These are phyloP conservation scores for Vitis hybrid DNA, from an alignment of 177 flowering plant species.

Conservation along the genomic window DNA sequence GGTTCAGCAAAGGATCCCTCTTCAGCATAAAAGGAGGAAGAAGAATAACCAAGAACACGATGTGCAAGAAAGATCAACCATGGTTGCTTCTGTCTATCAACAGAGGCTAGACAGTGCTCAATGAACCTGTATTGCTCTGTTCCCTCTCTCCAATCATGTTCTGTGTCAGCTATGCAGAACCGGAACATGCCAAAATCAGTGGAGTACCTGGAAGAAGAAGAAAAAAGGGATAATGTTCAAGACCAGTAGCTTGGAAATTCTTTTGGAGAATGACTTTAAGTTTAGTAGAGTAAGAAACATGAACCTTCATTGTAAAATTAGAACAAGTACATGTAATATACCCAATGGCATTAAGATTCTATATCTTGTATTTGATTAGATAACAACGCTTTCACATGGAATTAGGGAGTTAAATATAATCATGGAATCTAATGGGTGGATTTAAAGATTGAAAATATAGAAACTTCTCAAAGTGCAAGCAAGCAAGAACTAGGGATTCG, in stretches of 20 bases:
- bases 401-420: too few relatives aligned
- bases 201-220: constrained; percentile 57
- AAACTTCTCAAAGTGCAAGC: too few relatives aligned
- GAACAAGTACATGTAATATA: too few relatives aligned
- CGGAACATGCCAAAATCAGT: constrained; percentile 93
- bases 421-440: too few relatives aligned
- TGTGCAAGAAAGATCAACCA: constrained; percentile 89
- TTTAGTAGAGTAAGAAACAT: too few relatives aligned
- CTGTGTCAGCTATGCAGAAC: constrained; percentile 88
- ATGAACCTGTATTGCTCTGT: constrained; percentile 79
- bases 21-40: constrained; percentile 43
- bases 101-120: constrained; percentile 75
- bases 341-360: too few relatives aligned
- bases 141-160: constrained; percentile 92
- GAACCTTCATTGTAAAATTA: too few relatives aligned
- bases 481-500: not conserved
- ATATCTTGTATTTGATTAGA: too few relatives aligned
- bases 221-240: not conserved
- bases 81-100: constrained; percentile 77
- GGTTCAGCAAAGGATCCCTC: constrained; percentile 87
- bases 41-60: constrained; percentile 84
- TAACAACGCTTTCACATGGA: too few relatives aligned
- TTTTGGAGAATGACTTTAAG: too few relatives aligned
- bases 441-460: too few relatives aligned
- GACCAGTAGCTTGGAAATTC: too few relatives aligned